Conservation (phyloP, 495 filamentous ascomycete genomes). For the Cudoniella acicularis region DNA sequence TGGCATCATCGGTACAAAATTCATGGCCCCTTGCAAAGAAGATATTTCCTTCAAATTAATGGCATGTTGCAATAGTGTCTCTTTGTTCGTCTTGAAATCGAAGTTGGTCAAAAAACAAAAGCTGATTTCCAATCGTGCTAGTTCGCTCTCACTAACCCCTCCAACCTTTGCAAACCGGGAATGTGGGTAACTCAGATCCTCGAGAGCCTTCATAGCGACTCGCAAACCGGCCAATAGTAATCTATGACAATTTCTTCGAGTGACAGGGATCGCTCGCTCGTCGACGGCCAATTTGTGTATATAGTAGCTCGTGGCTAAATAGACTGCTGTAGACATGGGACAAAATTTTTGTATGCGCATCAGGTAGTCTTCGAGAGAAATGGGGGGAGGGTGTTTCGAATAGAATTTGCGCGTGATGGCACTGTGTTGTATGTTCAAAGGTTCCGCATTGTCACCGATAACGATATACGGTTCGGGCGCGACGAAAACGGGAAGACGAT, state of each 20-base stretch:
- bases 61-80: conserved; percentile 52
- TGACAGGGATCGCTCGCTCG: conserved; percentile 71
- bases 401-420: conserved; percentile 89
- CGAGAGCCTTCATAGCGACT: conserved; percentile 88
- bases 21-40: conserved; percentile 26
- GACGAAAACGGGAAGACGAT: conserved; percentile 39
- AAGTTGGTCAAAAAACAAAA: conserved; percentile 86
- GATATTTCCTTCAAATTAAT: conserved; percentile 22
- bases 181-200: conserved; percentile 86
- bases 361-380: conserved; percentile 81
- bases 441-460: conserved; percentile 58
- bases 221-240: conserved; percentile 78
- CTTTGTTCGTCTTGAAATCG: conserved; percentile 67
- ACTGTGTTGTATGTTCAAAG: conserved; percentile 64
- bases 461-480: conserved; percentile 43
- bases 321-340: conserved; percentile 93
- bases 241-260: conserved; percentile 79
- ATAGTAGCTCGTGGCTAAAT: conserved; percentile 89
- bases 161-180: conserved; percentile 82
- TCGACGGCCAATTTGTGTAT: conserved; percentile 74
- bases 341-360: conserved; percentile 84
- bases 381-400: conserved; percentile 76
- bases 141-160: conserved; percentile 74
- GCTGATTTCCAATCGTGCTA: conserved; percentile 81
- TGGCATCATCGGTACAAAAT: conserved; percentile 24